Evolutionary conservation across 495 filamentous ascomycete species (phyloP).

Genomic region (Aspergillus homomorphus): DNA sequence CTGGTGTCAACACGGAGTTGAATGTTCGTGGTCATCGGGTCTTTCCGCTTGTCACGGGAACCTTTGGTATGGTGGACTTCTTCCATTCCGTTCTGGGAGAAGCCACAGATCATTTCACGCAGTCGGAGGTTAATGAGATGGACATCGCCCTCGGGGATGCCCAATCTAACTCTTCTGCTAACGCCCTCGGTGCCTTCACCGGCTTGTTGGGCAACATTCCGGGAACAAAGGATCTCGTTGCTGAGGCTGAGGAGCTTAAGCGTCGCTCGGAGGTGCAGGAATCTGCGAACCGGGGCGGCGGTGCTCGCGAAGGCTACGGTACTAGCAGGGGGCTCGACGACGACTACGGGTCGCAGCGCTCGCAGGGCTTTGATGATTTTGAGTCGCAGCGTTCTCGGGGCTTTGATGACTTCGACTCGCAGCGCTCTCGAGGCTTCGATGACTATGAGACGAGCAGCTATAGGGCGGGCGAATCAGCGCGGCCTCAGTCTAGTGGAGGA

Average conservation of each 20-base stretch:
- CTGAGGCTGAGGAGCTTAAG: slow-evolving; percentile 75
- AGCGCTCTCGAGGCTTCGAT: slow-evolving; percentile 11
- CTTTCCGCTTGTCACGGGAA: slow-evolving; percentile 86
- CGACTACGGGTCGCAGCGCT: slow-evolving; percentile 15
- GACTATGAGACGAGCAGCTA: slow-evolving; percentile 6
- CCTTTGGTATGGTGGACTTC: slow-evolving; percentile 92
- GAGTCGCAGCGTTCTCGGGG: slow-evolving; percentile 13
- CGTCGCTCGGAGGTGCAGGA: slow-evolving; percentile 71
- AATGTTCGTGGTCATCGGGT: slow-evolving; percentile 69
- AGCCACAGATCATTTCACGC: slow-evolving; percentile 92
- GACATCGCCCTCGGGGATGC: slow-evolving; percentile 68
- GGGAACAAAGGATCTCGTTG: slow-evolving; percentile 70
- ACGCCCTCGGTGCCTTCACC: slow-evolving; percentile 56
- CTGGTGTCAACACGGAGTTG: slow-evolving; percentile 70
- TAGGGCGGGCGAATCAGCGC: slow-evolving; percentile 4
- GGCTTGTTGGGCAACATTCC: slow-evolving; percentile 74
- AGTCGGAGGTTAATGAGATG: slow-evolving; percentile 89
- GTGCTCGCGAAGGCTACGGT: slow-evolving; percentile 34
- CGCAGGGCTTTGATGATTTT: slow-evolving; percentile 7
- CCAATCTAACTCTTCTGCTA: slow-evolving; percentile 44
- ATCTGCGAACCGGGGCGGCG: slow-evolving; percentile 49
- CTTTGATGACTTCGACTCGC: slow-evolving; percentile 13
- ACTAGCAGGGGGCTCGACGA: slow-evolving; percentile 11
- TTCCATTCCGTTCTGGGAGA: slow-evolving; percentile 96
- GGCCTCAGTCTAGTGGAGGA: neutral